These are phyloP conservation scores for Hyphodiscus hymeniophilus DNA, from an alignment of 495 filamentous ascomycete genomes.

Conservation along the genomic window DNA sequence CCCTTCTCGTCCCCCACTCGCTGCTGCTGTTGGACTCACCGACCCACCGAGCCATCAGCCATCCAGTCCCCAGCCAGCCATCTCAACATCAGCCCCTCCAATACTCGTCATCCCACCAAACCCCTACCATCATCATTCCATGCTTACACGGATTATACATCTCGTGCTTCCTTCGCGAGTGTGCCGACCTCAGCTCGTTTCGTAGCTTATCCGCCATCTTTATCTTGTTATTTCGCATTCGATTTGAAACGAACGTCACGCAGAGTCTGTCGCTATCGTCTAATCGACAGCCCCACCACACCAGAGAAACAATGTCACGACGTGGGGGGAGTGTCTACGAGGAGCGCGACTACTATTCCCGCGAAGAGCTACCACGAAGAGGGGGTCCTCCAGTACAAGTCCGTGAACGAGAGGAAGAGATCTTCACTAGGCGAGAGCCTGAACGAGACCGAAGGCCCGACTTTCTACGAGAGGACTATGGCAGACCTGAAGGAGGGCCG, in stretches of 20 bases:
- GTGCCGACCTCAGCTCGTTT: neutral
- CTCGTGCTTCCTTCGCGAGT: no score
- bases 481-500: constrained; percentile 29
- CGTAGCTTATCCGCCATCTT: constrained; percentile 4
- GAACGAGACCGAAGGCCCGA: constrained; percentile 36
- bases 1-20: neutral
- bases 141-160: no score
- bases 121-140: neutral
- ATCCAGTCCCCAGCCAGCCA: no score
- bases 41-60: no score
- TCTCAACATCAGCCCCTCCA: constrained; percentile 13
- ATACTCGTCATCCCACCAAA: constrained; percentile 13
- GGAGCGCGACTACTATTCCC: constrained; percentile 14
- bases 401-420: constrained; percentile 19
- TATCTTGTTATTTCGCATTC: neutral
- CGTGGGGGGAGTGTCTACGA: constrained; percentile 10
- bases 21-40: no score
- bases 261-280: no score
- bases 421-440: constrained; percentile 25
- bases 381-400: constrained; percentile 5
- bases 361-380: constrained; percentile 6
- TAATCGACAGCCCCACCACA: neutral
- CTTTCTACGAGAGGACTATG: constrained; percentile 47
- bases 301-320: constrained; percentile 17
- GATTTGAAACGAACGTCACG: no score